Evolutionary conservation across 2,329 filamentous ascomycete genomes (phyloP).

Genomic region (Talaromyces verruculosus): DNA sequence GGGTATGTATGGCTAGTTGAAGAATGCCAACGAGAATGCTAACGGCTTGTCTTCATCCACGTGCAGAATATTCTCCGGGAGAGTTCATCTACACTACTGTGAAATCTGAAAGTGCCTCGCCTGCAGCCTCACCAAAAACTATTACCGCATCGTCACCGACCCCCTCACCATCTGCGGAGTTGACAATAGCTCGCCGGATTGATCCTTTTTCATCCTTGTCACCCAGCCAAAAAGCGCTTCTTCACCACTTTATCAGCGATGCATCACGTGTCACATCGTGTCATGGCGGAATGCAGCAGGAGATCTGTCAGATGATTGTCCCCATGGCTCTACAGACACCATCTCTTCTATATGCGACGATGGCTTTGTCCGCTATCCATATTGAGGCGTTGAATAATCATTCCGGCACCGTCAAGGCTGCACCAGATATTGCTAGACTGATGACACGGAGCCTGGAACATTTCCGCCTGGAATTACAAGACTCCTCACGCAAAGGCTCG

Average conservation of each 20-base stretch:
- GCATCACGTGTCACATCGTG: constrained; percentile 45
- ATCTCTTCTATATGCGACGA: constrained; percentile 45
- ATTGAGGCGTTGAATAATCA: constrained; percentile 39
- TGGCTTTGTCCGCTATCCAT: constrained; percentile 46
- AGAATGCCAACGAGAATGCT: constrained; percentile 8
- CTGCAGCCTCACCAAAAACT: constrained; percentile 8
- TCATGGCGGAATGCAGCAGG: constrained; percentile 42
- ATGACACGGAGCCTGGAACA: constrained; percentile 45
- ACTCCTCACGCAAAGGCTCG: constrained; percentile 32
- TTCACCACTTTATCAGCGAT: constrained; percentile 46
- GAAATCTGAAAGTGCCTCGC: constrained; percentile 23
- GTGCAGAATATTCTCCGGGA: constrained; percentile 41
- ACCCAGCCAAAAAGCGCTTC: constrained; percentile 36
- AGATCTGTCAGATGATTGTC: constrained; percentile 46
- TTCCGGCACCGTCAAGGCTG: constrained; percentile 39
- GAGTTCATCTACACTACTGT: constrained; percentile 43
- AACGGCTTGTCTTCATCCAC: not conserved
- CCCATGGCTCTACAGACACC: constrained; percentile 47
- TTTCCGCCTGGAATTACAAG: constrained; percentile 42
- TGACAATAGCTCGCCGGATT: constrained; percentile 32
- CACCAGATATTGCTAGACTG: constrained; percentile 39
- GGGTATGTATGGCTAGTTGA: constrained; percentile 26
- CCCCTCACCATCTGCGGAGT: constrained; percentile 24
- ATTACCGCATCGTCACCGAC: constrained; percentile 19
- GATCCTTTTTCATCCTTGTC: constrained; percentile 42